Evolutionary conservation across 352 stramenopile genomes (phyloP).

Genomic region (Nothophytophthora sp.): DNA sequence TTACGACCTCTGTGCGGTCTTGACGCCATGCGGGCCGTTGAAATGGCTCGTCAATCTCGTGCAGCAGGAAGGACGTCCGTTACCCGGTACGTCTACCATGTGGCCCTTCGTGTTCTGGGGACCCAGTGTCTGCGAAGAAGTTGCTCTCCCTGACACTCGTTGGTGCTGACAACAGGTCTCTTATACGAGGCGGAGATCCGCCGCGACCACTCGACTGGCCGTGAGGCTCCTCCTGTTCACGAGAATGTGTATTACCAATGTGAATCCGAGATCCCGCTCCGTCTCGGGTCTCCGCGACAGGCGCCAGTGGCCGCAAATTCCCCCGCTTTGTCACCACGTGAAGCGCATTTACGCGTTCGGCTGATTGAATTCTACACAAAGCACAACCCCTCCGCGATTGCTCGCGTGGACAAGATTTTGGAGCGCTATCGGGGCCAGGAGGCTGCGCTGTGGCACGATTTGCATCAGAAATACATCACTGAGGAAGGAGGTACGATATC

Average conservation of each 20-base stretch:
- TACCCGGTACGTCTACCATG: constrained; percentile 76
- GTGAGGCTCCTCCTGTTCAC: constrained; percentile 12
- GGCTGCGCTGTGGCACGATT: constrained; percentile 73
- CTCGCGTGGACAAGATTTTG: constrained; percentile 72
- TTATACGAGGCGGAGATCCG: constrained; percentile 76
- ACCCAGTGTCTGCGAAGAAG: neutral
- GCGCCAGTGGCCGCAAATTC: neutral
- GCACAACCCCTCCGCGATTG: constrained; percentile 64
- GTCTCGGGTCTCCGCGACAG: constrained; percentile 18
- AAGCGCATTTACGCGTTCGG: constrained; percentile 35
- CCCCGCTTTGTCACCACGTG: constrained; percentile 17
- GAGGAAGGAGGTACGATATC: constrained; percentile 45
- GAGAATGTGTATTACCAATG: constrained; percentile 78
- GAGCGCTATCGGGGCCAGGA: constrained; percentile 76
- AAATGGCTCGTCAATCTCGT: constrained; percentile 96
- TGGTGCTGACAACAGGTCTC: constrained; percentile 35
- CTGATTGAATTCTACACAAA: constrained; percentile 70
- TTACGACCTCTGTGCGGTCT: constrained; percentile 98
- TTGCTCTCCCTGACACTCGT: constrained; percentile 7
- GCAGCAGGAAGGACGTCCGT: constrained; percentile 84
- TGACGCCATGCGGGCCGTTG: constrained; percentile 98
- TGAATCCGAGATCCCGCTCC: constrained; percentile 45
- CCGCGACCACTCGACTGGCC: constrained; percentile 28
- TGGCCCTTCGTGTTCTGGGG: too few species aligned
- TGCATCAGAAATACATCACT: constrained; percentile 73